Evolutionary conservation across 2,329 filamentous ascomycete genomes (phyloP).

Genomic region (Paradendryphiella salina): DNA sequence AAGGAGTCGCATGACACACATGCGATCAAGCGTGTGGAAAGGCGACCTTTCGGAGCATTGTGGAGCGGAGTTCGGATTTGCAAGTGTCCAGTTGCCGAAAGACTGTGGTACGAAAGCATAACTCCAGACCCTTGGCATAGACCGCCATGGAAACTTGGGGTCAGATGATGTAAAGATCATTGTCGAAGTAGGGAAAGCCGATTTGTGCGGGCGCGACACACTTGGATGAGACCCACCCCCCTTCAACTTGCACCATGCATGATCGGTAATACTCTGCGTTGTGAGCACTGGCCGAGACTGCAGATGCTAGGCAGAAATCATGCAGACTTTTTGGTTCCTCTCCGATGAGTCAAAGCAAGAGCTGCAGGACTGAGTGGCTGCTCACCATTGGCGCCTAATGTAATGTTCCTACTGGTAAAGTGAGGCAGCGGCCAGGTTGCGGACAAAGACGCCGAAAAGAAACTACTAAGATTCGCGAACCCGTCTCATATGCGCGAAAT

Average conservation of each 20-base stretch:
- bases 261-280: conserved; percentile 2
- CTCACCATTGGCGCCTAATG: conserved; percentile 12
- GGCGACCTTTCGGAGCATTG: background rate
- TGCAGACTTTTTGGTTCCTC: background rate
- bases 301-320: conserved; percentile 4
- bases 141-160: background rate
- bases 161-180: conserved; percentile 3
- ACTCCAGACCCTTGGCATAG: conserved; percentile 2
- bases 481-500: background rate
- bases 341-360: conserved; percentile 21
- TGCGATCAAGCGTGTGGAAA: background rate
- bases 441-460: conserved; percentile 5
- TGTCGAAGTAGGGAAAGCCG: conserved; percentile 3
- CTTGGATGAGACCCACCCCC: background rate
- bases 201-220: background rate
- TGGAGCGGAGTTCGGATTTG: background rate
- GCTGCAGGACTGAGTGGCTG: conserved; percentile 5
- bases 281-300: background rate
- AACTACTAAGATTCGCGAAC: background rate
- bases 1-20: background rate
- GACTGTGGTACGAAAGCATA: background rate
- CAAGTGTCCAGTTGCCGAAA: background rate
- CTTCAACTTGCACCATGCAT: background rate
- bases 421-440: background rate
- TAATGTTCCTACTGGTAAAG: background rate